These are phyloP conservation scores for Apiotrichum mycotoxinovorans DNA, from an alignment of 1,284 basidiomycete genomes.

Conservation along the genomic window DNA sequence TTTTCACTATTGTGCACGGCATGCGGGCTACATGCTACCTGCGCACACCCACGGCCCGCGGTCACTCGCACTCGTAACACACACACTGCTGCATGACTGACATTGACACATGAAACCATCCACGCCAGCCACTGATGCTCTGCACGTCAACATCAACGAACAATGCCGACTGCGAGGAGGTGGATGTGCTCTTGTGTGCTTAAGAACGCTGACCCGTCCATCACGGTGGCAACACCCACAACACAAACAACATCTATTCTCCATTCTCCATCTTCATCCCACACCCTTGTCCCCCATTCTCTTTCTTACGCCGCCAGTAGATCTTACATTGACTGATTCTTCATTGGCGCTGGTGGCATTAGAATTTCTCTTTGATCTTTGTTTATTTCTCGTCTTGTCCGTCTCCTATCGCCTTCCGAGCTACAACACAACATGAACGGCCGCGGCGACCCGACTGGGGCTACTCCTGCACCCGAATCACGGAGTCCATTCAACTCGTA, in stretches of 20 bases:
- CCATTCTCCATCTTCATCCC: neutral
- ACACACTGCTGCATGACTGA: no score
- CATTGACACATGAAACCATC: no score
- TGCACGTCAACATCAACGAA: no score
- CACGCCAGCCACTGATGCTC: no score
- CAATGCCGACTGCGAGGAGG: neutral
- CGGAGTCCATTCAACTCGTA: neutral
- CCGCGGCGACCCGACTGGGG: neutral
- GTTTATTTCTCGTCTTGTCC: neutral
- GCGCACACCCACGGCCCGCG: no score
- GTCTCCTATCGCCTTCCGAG: neutral
- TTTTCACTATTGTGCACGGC: no score
- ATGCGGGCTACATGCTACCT: no score
- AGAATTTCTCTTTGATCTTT: neutral
- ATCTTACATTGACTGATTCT: neutral
- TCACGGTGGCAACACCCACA: neutral
- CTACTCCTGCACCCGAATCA: neutral
- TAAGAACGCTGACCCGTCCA: neutral
- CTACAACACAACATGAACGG: neutral
- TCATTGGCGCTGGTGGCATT: neutral
- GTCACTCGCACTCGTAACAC: no score
- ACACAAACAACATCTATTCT: neutral
- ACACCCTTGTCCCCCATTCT: neutral
- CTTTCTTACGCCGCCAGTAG: neutral
- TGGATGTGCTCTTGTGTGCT: neutral